phyloP scores from a whole-genome alignment of 2,329 filamentous ascomycete species.

The Phialophora tarda region DNA sequence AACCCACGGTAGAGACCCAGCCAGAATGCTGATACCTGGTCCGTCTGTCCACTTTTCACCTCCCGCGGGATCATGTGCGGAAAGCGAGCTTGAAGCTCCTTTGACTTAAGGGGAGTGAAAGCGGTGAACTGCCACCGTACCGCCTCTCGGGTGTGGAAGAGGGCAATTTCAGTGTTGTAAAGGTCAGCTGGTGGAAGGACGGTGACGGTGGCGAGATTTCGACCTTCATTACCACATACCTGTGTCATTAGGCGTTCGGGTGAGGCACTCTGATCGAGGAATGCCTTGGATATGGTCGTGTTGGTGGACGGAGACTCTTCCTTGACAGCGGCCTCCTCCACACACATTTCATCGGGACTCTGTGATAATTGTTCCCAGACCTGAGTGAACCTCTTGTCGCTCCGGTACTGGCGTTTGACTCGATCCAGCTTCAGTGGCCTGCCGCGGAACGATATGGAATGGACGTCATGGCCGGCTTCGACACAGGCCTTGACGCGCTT shows the following conservation, averaged over 20 bases:
- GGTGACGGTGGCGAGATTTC: conserved; percentile 2
- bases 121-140: conserved; percentile 31
- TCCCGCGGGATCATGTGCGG: conserved; percentile 22
- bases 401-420: conserved; percentile 34
- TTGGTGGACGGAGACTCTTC: conserved; percentile 25
- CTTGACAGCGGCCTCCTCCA: conserved; percentile 18
- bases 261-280: conserved; percentile 8
- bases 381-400: conserved; percentile 27
- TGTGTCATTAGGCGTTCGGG: conserved; percentile 3
- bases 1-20: conserved; percentile 27
- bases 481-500: conserved; percentile 29
- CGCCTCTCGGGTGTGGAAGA: conserved; percentile 29
- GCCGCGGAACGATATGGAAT: conserved; percentile 31
- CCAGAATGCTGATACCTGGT: conserved; percentile 34
- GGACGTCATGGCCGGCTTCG: conserved; percentile 26
- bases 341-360: conserved; percentile 24
- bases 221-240: not conserved
- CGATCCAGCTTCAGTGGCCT: conserved; percentile 32
- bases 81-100: conserved; percentile 28
- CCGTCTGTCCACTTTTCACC: conserved; percentile 25
- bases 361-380: conserved; percentile 30
- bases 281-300: not conserved
- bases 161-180: conserved; percentile 17
- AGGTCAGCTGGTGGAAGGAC: conserved; percentile 25
- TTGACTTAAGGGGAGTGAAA: conserved; percentile 27